Evolutionary conservation across 2,329 filamentous ascomycete species (phyloP).

Genomic region (Pezicula neosporulosa): DNA sequence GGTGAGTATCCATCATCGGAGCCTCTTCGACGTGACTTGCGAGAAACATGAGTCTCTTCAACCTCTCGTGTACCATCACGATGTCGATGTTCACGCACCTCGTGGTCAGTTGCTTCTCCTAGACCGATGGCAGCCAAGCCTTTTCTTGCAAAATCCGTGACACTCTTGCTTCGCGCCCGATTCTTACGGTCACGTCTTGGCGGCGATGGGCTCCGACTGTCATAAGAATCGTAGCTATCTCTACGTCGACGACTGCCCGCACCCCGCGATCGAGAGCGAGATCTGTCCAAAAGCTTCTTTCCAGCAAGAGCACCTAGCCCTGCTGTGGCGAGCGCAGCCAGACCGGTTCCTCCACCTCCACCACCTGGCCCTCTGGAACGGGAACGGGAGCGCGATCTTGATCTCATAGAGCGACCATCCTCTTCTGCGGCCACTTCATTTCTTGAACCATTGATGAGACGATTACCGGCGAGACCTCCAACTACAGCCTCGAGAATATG

Average conservation of each 20-base stretch:
- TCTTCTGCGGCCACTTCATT: conserved; percentile 53
- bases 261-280: conserved; percentile 44
- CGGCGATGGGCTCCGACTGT: conserved; percentile 27
- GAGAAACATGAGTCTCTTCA: conserved; percentile 20
- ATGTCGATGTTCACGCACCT: conserved; percentile 11
- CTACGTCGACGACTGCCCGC: conserved; percentile 23
- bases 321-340: conserved; percentile 62
- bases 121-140: conserved; percentile 60
- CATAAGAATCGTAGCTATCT: conserved; percentile 25
- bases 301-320: conserved; percentile 57
- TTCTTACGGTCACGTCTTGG: conserved; percentile 26
- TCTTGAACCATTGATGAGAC: conserved; percentile 76
- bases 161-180: conserved; percentile 57
- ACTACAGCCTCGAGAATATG: conserved; percentile 84
- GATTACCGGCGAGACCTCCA: conserved; percentile 82
- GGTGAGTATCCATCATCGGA: conserved; percentile 16
- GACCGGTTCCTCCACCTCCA: conserved; percentile 43
- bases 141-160: conserved; percentile 60
- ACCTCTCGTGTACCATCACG: conserved; percentile 15
- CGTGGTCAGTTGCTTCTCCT: conserved; percentile 43
- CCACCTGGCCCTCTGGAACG: conserved; percentile 36
- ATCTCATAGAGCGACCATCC: conserved; percentile 47
- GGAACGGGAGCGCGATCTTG: conserved; percentile 65
- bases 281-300: conserved; percentile 53
- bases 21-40: conserved; percentile 10